Percentiles rank a stretch among this genome's conserved stretches.
Conservation (phyloP, 73 alveolate species). For the Symbiodinium natans region DNA sequence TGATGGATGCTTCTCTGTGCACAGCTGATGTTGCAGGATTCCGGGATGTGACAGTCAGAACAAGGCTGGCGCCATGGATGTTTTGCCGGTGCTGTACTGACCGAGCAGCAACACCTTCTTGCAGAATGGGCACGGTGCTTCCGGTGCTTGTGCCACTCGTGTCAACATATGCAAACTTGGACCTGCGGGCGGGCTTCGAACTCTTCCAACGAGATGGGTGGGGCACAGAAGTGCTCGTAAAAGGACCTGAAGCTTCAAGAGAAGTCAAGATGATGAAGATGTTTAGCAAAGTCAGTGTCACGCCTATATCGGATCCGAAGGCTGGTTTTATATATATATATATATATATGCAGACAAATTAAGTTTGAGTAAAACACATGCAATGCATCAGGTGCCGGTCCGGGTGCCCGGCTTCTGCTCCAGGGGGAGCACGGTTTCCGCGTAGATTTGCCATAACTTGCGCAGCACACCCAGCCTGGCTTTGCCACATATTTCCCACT, state of each 20-base stretch:
- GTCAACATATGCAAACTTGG: no score
- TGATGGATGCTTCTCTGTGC: not conserved
- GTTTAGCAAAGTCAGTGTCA: not conserved
- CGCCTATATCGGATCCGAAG: no score
- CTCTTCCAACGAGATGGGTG: constrained; percentile 61
- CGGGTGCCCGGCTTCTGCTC: constrained; percentile 43
- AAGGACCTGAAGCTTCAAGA: constrained; percentile 21
- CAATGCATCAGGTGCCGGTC: no score
- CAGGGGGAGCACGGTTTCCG: constrained; percentile 53
- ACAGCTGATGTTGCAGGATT: no score
- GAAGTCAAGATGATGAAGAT: not conserved
- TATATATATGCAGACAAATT: no score
- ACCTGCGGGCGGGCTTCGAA: constrained; percentile 87
- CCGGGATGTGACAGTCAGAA: not conserved
- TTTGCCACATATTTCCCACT: no score
- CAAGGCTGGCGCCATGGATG: constrained; percentile 34
- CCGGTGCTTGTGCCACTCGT: no score
- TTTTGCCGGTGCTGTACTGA: constrained; percentile 91
- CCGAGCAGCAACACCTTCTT: constrained; percentile 71
- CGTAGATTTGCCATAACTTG: constrained; percentile 66
- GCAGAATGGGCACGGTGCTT: no score
- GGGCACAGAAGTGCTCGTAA: constrained; percentile 82
- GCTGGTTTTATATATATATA: no score
- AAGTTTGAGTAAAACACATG: no score
- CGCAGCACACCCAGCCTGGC: constrained; percentile 79